phyloP scores from a whole-genome alignment of 1,139 yeast genomes.

The Pichia sp. region DNA sequence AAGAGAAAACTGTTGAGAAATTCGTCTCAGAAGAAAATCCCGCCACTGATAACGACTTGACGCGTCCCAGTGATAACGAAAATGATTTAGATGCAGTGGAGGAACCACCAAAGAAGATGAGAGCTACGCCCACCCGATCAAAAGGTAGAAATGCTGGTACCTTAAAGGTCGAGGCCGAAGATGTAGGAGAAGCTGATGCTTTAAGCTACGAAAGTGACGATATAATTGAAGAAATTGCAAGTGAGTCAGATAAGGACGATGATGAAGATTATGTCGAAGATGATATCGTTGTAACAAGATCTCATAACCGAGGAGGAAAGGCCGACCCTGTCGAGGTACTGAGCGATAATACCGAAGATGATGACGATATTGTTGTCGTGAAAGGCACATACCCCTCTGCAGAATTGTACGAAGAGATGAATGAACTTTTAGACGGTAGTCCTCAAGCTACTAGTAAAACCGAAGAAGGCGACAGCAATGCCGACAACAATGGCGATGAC shows the following conservation, averaged over 20 bases:
- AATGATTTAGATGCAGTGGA: no score
- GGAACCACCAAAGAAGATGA: no score
- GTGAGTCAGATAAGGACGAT: constrained; percentile 8
- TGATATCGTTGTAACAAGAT: constrained; percentile 14
- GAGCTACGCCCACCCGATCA: no score
- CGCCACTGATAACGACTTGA: no score
- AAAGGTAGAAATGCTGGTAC: no score
- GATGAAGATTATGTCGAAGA: constrained; percentile 10
- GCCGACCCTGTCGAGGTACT: constrained; percentile 11
- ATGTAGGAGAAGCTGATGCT: constrained; percentile 12
- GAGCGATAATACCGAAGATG: constrained; percentile 14
- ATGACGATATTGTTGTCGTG: constrained; percentile 18
- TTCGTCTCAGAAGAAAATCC: no score
- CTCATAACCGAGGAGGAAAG: constrained; percentile 10
- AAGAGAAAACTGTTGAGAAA: no score
- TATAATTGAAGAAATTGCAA: constrained; percentile 11
- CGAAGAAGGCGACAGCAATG: constrained; percentile 12
- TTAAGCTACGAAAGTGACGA: constrained; percentile 6
- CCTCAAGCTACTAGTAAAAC: constrained; percentile 10
- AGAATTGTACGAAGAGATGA: constrained; percentile 13
- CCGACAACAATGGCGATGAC: constrained; percentile 8
- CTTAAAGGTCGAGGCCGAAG: constrained; percentile 10
- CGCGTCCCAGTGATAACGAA: no score
- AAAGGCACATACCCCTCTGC: constrained; percentile 2
- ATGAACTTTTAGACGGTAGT: no score